Base-by-base conservation (phyloP, 2,329 filamentous ascomycete genomes). In the Cercospora zeina region DNA sequence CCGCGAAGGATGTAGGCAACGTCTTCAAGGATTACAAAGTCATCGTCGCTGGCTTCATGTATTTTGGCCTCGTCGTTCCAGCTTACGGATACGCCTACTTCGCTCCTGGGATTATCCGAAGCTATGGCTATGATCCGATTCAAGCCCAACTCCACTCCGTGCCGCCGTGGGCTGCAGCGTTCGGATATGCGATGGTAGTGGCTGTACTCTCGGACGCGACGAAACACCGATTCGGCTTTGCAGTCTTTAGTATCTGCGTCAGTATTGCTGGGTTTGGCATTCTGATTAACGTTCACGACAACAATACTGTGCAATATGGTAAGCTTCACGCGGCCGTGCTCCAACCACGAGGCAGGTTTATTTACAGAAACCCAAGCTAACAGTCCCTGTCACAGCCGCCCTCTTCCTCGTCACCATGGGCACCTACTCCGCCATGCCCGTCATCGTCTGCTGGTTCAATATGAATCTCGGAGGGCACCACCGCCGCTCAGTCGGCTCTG, bases 371-470 rank as follows among this genome's bases (percentile, higher is more conserved):
- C 2, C 2, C 24, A 7, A 19, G 24, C 58, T 59, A 47, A 59
- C 34, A 14, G 2, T 19, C 11, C 4, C 19, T 11, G 1, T 14
- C 24, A 4, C 16, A 60, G 58, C 34, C 9, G 58, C 58, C 2
- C 58, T 60, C 10, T 66, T 67, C 58, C 54, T 66, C 11, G 65
- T 62, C 34, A 62, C 63, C 2, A 65, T 65, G 59, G 63, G 65
- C 13, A 65, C 64, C 13, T 67, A 67, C 30, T 45, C 63, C 10
- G 58, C 61, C 86, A 0, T 96, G 61, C 79, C 91, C 6, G 95
- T 96, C 73, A 96, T 90, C 0, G 90, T 96, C 65, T 87, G 88
- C 2, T 96, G 93, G 93, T 82, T 89, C 36, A 87, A 87, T 57
- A 96, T 96, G 78, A 96, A 96, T 65, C 84, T 88, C 37, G 92